phyloP scores from a whole-genome alignment of 1,284 basidiomycete genomes.

The Porogramme epimiltina region DNA sequence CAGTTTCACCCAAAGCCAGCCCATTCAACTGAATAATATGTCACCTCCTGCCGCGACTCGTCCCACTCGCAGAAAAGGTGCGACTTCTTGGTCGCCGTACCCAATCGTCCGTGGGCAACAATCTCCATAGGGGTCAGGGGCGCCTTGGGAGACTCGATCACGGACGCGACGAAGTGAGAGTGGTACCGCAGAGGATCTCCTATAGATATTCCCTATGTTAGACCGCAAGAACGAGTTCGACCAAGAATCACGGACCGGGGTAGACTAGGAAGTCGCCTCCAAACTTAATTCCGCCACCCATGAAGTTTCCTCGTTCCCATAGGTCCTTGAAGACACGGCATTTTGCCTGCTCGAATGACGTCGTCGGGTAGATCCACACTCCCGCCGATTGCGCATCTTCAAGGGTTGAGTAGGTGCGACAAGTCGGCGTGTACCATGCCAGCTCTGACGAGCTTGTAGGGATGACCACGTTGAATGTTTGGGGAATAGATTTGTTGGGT shows the following conservation, averaged over 20 bases:
- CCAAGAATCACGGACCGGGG: conserved; percentile 65
- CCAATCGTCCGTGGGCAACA: conserved; percentile 92
- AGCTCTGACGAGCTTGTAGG: conserved; percentile 61
- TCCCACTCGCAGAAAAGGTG: conserved; percentile 92
- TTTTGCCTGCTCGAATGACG: conserved; percentile 64
- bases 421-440: conserved; percentile 59
- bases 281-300: conserved; percentile 90
- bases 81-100: conserved; percentile 97
- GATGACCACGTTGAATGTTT: conserved; percentile 58
- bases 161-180: conserved; percentile 91
- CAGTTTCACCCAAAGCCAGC: conserved; percentile 80
- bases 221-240: not conserved
- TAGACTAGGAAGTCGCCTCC: conserved; percentile 97
- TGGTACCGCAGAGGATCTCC: conserved; percentile 97
- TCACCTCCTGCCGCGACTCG: conserved; percentile 64
- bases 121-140: conserved; percentile 85
- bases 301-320: conserved; percentile 80
- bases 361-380: conserved; percentile 79
- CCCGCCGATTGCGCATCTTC: conserved; percentile 63
- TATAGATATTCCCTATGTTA: conserved; percentile 32
- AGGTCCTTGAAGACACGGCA: conserved; percentile 82
- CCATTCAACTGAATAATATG: conserved; percentile 89
- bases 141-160: conserved; percentile 65
- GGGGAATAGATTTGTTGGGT: conserved; percentile 22
- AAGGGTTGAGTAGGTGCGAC: conserved; percentile 54